Base-by-base conservation (phyloP, 2,329 filamentous ascomycete genomes). In the Xylariaceae sp. region DNA sequence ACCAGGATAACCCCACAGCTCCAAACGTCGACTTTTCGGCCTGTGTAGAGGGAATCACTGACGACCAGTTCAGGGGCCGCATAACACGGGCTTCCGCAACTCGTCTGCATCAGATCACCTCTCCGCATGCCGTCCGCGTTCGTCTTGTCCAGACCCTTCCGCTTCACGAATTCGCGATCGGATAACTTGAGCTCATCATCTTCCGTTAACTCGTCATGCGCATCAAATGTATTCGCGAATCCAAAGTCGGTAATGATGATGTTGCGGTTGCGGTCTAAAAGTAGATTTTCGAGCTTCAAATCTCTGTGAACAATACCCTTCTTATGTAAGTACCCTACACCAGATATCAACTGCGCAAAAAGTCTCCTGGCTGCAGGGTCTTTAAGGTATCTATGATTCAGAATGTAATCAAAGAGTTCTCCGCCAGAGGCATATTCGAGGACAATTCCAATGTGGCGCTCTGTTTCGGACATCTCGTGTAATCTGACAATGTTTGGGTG, bases 181-280 rank as follows among this genome's bases (percentile, higher is more conserved):
- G 82, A 81, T 18, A 99, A 74, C 56, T 90, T 89, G 62, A 90
- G 82, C 69, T 97, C 94, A 58, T 96, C 87, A 51, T 96, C 91
- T 52, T 96, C 90, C 5, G 82, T 83, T 36, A 99, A 78, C 67
- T 96, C 90, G 64, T 99, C 94, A 33, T 76, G 73, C 0, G 94
- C 83, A 64, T 96, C 88, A 65, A 99, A 99, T 0, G 91, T 97
- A 70, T 99, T 99, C 59, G 94, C 94, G 67, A 99, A 99, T 15
- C 94, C 94, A 71, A 99, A 99, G 71, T 99, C 94, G 14, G 94
- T 99, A 66, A 99, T 99, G 72, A 99, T 99, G 65, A 99, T 97
- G 74, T 99, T 99, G 56, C 90, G 87, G 66, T 99, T 96, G 55
- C 92, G 86, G 71, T 99, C 94, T 45, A 99, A 79, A 35, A 99